These are phyloP conservation scores for Escallonia rubra DNA, from an alignment of 129 eudicot genomes.

Conservation along the genomic window DNA sequence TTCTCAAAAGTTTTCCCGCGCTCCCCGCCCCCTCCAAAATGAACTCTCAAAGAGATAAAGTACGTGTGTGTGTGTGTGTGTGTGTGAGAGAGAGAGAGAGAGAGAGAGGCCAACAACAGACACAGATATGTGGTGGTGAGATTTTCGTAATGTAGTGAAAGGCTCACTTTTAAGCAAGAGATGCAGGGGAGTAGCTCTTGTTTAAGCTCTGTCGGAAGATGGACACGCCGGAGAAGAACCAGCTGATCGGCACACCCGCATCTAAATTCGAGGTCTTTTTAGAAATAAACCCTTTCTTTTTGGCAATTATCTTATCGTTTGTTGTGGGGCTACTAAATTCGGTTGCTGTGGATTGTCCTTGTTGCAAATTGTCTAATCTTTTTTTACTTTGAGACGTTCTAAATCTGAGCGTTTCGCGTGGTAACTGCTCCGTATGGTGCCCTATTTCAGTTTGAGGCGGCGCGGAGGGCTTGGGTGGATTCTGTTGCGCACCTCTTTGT, in stretches of 20 bases:
- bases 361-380: neutral
- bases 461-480: no score
- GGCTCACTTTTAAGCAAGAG: no score
- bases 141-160: no score
- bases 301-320: neutral
- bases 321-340: neutral
- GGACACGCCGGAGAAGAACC: neutral
- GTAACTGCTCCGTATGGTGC: neutral
- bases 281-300: neutral
- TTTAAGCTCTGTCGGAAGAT: neutral
- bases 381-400: neutral
- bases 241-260: neutral
- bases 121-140: no score
- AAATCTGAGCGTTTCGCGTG: neutral
- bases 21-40: no score
- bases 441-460: neutral
- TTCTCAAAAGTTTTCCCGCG: no score
- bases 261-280: conserved; percentile 1
- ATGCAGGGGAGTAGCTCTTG: neutral
- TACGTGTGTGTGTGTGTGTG: no score
- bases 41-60: no score
- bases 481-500: no score
- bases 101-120: neutral
- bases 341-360: neutral
- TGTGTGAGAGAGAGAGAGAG: neutral